These are phyloP conservation scores for Pseudopithomyces maydicus DNA, from an alignment of 2,329 filamentous ascomycete species.

Conservation along the genomic window DNA sequence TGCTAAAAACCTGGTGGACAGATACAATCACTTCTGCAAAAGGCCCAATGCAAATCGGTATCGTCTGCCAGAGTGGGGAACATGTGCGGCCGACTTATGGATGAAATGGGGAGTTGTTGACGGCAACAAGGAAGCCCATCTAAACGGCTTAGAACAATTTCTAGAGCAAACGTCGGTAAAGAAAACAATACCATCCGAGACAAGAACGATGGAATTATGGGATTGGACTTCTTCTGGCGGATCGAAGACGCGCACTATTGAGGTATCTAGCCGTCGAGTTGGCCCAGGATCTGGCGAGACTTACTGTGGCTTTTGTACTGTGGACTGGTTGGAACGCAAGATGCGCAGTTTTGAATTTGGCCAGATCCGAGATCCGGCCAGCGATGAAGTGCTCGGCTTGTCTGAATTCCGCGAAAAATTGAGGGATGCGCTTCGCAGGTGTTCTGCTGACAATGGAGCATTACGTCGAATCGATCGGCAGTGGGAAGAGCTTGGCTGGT, in stretches of 20 bases:
- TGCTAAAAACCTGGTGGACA: slow-evolving; percentile 1
- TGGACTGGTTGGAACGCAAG: slow-evolving; percentile 16
- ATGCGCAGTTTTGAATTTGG: slow-evolving; percentile 16
- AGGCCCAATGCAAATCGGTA: neutral
- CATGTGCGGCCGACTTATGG: slow-evolving; percentile 18
- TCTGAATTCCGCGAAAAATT: slow-evolving; percentile 12
- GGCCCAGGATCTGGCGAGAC: slow-evolving; percentile 14
- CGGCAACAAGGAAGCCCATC: slow-evolving; percentile 10
- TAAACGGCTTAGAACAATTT: slow-evolving; percentile 14
- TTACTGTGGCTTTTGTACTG: slow-evolving; percentile 11
- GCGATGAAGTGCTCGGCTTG: slow-evolving; percentile 7
- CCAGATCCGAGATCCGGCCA: slow-evolving; percentile 5
- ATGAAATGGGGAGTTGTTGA: slow-evolving; percentile 20
- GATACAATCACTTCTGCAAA: slow-evolving; percentile 9
- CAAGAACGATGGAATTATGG: neutral
- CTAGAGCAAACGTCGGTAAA: slow-evolving; percentile 10
- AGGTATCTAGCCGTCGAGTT: neutral
- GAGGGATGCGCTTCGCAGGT: slow-evolving; percentile 8
- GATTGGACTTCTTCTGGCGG: neutral
- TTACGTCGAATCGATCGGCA: neutral
- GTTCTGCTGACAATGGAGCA: neutral
- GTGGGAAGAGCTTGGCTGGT: slow-evolving; percentile 14
- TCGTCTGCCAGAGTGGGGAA: slow-evolving; percentile 7
- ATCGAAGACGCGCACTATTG: neutral
- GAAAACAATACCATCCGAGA: slow-evolving; percentile 1